A percentile compares a stretch with the other conserved stretches of the same genome.
Conservation (phyloP, 495 filamentous ascomycete genomes). For the Aspergillus haitiensis region DNA sequence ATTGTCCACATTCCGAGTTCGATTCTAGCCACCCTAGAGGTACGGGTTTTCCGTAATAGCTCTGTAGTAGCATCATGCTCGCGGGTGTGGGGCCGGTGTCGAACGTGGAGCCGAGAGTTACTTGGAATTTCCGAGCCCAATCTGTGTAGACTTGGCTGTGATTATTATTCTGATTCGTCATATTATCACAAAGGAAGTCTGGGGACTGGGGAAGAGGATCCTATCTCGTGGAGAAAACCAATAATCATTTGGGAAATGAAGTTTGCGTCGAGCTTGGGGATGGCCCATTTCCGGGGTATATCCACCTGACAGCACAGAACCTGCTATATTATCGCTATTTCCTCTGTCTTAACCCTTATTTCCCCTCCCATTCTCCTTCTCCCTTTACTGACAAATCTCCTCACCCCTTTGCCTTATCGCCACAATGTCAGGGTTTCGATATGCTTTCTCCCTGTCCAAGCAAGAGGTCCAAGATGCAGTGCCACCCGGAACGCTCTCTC, state of each 20-base stretch:
- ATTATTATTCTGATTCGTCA: not conserved
- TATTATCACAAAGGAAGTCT: not conserved
- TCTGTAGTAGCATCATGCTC: not conserved
- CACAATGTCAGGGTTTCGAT: constrained; percentile 15
- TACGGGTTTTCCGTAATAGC: not conserved
- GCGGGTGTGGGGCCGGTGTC: constrained; percentile 1
- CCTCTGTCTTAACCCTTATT: not conserved
- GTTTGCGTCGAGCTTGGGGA: not conserved
- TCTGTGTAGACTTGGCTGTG: not conserved
- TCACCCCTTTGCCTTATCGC: not conserved
- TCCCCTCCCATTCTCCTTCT: not conserved
- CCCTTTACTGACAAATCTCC: not conserved
- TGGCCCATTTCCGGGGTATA: not conserved
- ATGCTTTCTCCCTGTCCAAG: constrained; percentile 15
- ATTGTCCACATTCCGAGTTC: not conserved
- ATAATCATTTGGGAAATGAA: not conserved
- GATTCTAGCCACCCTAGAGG: not conserved
- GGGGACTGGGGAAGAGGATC: constrained; percentile 1
- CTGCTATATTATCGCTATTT: not conserved
- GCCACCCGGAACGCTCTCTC: constrained; percentile 15
- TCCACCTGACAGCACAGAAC: not conserved
- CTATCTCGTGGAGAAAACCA: not conserved
- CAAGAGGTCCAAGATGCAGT: constrained; percentile 14
- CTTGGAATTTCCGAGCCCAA: constrained; percentile 1
- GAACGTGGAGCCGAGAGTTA: constrained; percentile 12